Evolutionary conservation across 805 yeast genomes (phyloP), one percentile per base, ranked within the genome.

Genomic region (Yarrowia osloensis): DNA sequence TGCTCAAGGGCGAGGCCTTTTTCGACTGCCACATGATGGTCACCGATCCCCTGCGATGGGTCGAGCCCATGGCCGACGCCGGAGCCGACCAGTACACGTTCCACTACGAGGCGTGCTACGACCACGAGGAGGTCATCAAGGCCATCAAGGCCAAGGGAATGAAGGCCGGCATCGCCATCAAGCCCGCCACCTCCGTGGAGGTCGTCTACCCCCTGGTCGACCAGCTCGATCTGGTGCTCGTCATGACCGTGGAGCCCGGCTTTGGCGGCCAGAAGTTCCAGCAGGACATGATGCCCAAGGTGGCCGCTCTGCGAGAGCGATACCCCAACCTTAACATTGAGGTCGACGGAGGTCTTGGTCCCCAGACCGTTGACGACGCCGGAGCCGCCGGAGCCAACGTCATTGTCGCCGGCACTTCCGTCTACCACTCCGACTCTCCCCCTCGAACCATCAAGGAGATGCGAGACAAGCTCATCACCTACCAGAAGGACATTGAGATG

Each of bases 21-120:
- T 94, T 95, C 75, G 99, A 95, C 77, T 94, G 98, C 79, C 99
- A 95, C 79, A 93, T 95, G 97, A 95, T 95, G 99, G 98, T 95
- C 46, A 81, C 92, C 24, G 72, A 79, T 71, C 99, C 99, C 17
- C 96, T 90, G 75, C 86, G 87, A 75, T 95, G 98, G 98, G 95
- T 95, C 67, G 89, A 85, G 61, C 96, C 89, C 70, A 88, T 95
- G 73, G 98, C 96, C 52, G 85, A 88, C 71, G 94, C 93, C 52
- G 98, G 98, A 67, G 98, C 97, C 59, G 96, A 91, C 77, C 96
- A 90, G 77, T 95, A 91, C 77, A 93, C 98, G 12, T 95, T 95
- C 84, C 99, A 95, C 80, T 89, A 87, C 78, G 99, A 95, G 79
- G 90, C 97, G 39, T 82, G 74, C 54, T 76, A 87, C 72, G 86